A percentile compares a stretch with the other conserved stretches of the same genome.
Conservation (phyloP, 495 filamentous ascomycete genomes). For the Neurospora tetraspora region DNA sequence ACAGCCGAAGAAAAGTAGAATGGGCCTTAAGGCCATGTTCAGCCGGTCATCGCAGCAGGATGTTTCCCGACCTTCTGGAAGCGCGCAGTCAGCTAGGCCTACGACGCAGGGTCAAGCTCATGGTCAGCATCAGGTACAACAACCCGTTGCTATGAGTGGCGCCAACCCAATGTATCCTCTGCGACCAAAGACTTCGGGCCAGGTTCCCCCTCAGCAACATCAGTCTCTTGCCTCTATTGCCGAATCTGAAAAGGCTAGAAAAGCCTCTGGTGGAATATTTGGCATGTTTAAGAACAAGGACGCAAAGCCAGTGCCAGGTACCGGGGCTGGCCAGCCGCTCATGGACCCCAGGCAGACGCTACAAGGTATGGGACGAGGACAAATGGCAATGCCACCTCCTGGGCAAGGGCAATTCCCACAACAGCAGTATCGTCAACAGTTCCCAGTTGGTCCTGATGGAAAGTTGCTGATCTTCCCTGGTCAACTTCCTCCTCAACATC, state of each 20-base stretch:
- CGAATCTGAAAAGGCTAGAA: constrained; percentile 7
- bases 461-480: constrained; percentile 9
- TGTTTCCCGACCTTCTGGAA: not conserved
- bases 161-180: not conserved
- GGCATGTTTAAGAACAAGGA: constrained; percentile 18
- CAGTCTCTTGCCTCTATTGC: not conserved
- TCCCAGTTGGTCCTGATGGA: constrained; percentile 17
- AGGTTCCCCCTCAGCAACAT: not conserved
- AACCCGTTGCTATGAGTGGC: not conserved
- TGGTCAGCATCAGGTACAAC: not conserved
- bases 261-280: constrained; percentile 17
- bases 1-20: constrained; percentile 25
- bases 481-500: constrained; percentile 12
- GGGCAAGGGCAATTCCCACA: constrained; percentile 10
- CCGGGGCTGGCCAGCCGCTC: not conserved
- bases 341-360: not conserved
- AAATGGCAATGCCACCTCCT: constrained; percentile 1
- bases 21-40: constrained; percentile 20
- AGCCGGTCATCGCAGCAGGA: constrained; percentile 5
- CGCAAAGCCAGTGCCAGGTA: not conserved
- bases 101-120: constrained; percentile 6
- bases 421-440: constrained; percentile 14
- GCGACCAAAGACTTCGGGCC: not conserved
- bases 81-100: constrained; percentile 1
- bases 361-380: constrained; percentile 3